Conservation (phyloP, 139 green algal genomes). For the Parachlorella kessleri region DNA sequence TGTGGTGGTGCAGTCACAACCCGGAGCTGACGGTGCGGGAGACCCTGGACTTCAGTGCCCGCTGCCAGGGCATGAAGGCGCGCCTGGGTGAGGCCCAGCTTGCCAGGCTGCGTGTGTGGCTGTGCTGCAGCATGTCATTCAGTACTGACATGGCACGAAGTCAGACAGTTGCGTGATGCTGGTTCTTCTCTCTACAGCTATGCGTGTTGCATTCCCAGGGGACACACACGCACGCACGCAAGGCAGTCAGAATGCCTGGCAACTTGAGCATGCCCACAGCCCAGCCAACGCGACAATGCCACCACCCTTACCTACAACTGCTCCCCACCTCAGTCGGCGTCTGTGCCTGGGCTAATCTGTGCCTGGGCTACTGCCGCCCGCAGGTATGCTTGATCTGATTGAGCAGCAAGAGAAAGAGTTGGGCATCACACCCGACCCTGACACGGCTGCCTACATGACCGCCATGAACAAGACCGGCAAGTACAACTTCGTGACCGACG, state of each 20-base stretch:
- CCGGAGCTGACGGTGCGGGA: constrained; percentile 50
- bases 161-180: neutral
- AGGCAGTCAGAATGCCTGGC: neutral
- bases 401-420: constrained; percentile 7
- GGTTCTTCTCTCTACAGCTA: no score
- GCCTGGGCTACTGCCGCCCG: no score
- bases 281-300: no score
- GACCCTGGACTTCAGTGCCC: constrained; percentile 45
- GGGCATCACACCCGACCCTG: constrained; percentile 13
- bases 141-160: neutral
- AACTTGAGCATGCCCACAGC: no score
- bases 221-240: no score
- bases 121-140: neutral
- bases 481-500: neutral
- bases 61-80: constrained; percentile 13
- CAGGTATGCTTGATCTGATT: constrained; percentile 1
- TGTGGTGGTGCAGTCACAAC: no score
- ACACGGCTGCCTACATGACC: neutral
- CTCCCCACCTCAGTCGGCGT: no score
- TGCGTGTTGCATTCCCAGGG: no score
- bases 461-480: neutral
- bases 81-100: neutral
- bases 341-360: no score
- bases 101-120: neutral
- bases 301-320: no score